Evolutionary conservation across 768 basidiomycete genomes (phyloP).

Genomic region (Rhizopogon rudus): DNA sequence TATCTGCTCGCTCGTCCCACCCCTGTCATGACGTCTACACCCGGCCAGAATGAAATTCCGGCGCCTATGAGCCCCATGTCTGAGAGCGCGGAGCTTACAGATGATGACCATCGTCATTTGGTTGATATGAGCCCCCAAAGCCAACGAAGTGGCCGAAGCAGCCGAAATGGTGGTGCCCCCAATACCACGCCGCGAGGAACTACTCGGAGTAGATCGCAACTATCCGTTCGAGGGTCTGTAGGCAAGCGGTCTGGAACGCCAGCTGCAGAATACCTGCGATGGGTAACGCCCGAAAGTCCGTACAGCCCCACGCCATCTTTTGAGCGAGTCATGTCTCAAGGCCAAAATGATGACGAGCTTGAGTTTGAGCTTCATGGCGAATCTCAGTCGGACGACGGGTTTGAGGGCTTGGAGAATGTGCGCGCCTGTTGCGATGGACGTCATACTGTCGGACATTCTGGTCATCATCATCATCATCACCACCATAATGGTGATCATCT

Average conservation of each 20-base stretch:
- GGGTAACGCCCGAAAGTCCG: slow-evolving; percentile 70
- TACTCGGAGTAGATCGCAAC: slow-evolving; percentile 72
- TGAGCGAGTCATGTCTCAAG: slow-evolving; percentile 40
- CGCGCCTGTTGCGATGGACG: slow-evolving; percentile 86
- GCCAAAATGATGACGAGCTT: slow-evolving; percentile 55
- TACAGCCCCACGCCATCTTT: slow-evolving; percentile 73
- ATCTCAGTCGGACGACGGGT: slow-evolving; percentile 68
- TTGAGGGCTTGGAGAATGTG: slow-evolving; percentile 93
- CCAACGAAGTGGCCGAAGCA: slow-evolving; percentile 64
- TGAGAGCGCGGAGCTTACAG: slow-evolving; percentile 35
- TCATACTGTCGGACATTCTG: slow-evolving; percentile 74
- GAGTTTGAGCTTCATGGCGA: slow-evolving; percentile 85
- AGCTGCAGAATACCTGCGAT: slow-evolving; percentile 85
- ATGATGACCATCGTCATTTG: slow-evolving; percentile 46
- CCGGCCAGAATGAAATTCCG: slow-evolving; percentile 24
- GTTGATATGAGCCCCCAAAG: slow-evolving; percentile 64
- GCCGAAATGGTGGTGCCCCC: slow-evolving; percentile 57
- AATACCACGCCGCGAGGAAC: slow-evolving; percentile 68
- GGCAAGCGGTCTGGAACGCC: slow-evolving; percentile 88
- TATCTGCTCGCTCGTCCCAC: slow-evolving; percentile 81
- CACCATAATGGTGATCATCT: slow-evolving; percentile 48
- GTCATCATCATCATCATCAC: slow-evolving; percentile 53
- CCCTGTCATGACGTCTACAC: slow-evolving; percentile 18
- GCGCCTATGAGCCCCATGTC: slow-evolving; percentile 48
- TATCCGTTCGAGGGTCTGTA: slow-evolving; percentile 66